Percentiles rank a stretch among this genome's conserved stretches.
These are phyloP conservation scores for Penicillium parvum DNA, from an alignment of 495 filamentous ascomycete genomes.

Conservation along the genomic window DNA sequence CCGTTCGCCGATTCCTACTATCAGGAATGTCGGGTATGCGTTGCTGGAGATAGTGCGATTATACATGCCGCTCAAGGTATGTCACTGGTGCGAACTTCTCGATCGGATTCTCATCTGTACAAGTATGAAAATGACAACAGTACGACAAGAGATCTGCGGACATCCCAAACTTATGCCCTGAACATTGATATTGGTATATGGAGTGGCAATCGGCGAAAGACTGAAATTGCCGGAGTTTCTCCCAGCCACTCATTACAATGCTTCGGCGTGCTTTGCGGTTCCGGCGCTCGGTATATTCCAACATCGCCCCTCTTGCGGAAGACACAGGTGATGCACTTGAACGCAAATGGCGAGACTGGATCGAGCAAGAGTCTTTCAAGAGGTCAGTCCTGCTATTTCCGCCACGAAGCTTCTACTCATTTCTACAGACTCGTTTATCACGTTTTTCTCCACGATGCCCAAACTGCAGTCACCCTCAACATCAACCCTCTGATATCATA, in stretches of 20 bases:
- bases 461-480: constrained; percentile 54
- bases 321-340: constrained; percentile 48
- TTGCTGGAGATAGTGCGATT: constrained; percentile 56
- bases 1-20: constrained; percentile 47
- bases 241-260: constrained; percentile 50
- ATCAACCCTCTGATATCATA: constrained; percentile 58
- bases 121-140: constrained; percentile 56
- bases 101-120: background rate
- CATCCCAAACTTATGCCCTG: constrained; percentile 53
- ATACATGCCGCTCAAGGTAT: constrained; percentile 44
- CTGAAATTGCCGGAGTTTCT: constrained; percentile 61
- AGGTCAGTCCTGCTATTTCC: constrained; percentile 20
- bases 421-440: constrained; percentile 49
- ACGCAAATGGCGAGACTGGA: constrained; percentile 57
- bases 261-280: constrained; percentile 32
- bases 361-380: constrained; percentile 52
- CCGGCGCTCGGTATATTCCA: constrained; percentile 41
- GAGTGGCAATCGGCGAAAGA: constrained; percentile 64
- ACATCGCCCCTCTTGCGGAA: constrained; percentile 35
- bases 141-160: constrained; percentile 47
- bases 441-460: constrained; percentile 53
- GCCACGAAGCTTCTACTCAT: background rate
- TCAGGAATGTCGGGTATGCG: constrained; percentile 60
- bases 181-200: constrained; percentile 58
- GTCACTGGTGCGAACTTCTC: background rate